Conservation (phyloP, 306 rosid species). For the Cucurbita pepo region DNA sequence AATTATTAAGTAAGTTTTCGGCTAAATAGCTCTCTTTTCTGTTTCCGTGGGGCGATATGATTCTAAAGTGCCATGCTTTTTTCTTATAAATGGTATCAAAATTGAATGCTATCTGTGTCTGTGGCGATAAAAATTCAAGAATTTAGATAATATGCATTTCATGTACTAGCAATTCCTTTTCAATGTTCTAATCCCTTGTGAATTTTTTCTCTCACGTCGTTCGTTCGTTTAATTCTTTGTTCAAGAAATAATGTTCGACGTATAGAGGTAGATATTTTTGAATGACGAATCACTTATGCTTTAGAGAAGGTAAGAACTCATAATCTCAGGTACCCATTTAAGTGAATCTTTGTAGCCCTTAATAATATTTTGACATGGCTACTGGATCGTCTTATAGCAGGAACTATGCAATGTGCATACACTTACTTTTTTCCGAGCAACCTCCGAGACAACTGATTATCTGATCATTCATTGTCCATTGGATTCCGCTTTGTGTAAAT, state of each 20-base stretch:
- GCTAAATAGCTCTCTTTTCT: neutral
- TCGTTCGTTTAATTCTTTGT: neutral
- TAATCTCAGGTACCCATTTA: slow-evolving; percentile 33
- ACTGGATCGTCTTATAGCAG: slow-evolving; percentile 56
- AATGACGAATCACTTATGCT: neutral
- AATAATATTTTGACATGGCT: slow-evolving; percentile 39
- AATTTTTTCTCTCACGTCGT: neutral
- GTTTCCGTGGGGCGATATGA: slow-evolving; percentile 14
- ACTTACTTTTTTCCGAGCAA: slow-evolving; percentile 38
- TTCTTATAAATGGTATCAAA: neutral
- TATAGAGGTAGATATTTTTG: no score
- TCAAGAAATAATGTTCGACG: slow-evolving; percentile 1
- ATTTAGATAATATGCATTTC: neutral
- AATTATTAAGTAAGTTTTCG: slow-evolving; percentile 56
- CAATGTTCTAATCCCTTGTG: neutral
- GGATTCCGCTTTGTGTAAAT: slow-evolving; percentile 32
- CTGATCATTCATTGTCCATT: slow-evolving; percentile 35
- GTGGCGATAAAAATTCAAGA: neutral
- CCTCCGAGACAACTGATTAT: slow-evolving; percentile 52
- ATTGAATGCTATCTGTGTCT: neutral
- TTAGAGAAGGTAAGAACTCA: slow-evolving; percentile 18
- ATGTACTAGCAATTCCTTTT: neutral
- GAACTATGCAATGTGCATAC: slow-evolving; percentile 29
- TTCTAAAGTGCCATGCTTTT: neutral
- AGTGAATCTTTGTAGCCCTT: slow-evolving; percentile 26